Base-by-base conservation (phyloP, 306 rosid genomes). In the Phaseolus lunatus region DNA sequence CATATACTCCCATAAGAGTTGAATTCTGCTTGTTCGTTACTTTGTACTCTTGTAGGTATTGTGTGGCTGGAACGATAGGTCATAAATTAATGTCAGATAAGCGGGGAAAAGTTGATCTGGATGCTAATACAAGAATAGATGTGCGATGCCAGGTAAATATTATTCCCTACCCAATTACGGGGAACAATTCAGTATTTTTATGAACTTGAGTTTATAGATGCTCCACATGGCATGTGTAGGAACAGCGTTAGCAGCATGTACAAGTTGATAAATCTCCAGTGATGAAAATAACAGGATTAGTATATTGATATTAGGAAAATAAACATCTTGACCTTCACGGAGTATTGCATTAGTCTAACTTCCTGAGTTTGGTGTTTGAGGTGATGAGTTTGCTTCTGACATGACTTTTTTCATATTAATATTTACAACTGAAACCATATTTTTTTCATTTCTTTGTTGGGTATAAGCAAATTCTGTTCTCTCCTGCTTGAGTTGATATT, bases 61-160 rank as follows among this genome's bases (percentile, higher is more conserved):
- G 95, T 68, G 82, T 87, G 33, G 90, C 96, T 79, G 98, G 97
- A 81, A 90, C 97, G 59, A 37, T 95, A 77, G 98, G 98, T 56
- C 96, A 92, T 84, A 92, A 83, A 80, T 80, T 95, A 84, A 89
- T 81, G 89, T 86, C 98, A 15, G 94, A 97, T 35, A 94, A 88
- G 84, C 83, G 87, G 29, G 76, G 86, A 80, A 92, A 84, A 87
- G 82, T 90, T 86, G 86, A 94, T 78, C 81, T 90, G 78, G 98
- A 92, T 81, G 84, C 81, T 33, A 82, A 89, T 79, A 89, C 93
- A 5, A 87, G 71, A 67, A 85, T 92, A 18, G 89, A 92, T 19
- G 96, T 94, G 78, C 92, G 90, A 73, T 92, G 95, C 88, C 95
- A 90, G 97, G 97, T 91, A 84, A 57, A 18, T 81, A 71, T 73